These are phyloP conservation scores for Hortaea sp. DNA, from an alignment of 2,329 filamentous ascomycete species.

Conservation along the genomic window DNA sequence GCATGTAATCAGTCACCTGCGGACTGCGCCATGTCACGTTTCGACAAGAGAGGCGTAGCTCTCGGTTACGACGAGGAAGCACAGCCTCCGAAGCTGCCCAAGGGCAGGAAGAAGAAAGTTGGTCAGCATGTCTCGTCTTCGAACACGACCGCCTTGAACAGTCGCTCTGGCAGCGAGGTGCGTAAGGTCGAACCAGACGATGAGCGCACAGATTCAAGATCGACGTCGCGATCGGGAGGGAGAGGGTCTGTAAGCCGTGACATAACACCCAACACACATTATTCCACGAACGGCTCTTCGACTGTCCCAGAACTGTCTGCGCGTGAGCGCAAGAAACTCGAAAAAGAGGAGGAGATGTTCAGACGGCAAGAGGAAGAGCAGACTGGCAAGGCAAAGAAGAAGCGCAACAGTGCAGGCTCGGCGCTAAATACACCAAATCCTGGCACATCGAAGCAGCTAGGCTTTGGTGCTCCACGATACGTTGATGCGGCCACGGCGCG, in stretches of 20 bases:
- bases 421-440: constrained; percentile 41
- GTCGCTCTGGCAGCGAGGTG: constrained; percentile 50
- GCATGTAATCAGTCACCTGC: constrained; percentile 49
- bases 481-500: constrained; percentile 19
- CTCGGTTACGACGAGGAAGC: constrained; percentile 9
- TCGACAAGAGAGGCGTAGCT: constrained; percentile 21
- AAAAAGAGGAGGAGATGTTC: constrained; percentile 53
- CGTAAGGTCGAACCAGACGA: constrained; percentile 41
- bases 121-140: constrained; percentile 42
- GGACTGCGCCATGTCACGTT: constrained; percentile 24
- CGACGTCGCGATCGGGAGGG: constrained; percentile 47
- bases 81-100: constrained; percentile 25
- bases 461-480: constrained; percentile 18
- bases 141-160: constrained; percentile 45
- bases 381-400: constrained; percentile 39
- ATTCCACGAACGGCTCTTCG: constrained; percentile 35
- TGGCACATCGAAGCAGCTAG: constrained; percentile 33
- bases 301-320: constrained; percentile 46
- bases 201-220: constrained; percentile 48
- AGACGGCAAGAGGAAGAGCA: constrained; percentile 51
- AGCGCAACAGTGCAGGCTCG: constrained; percentile 46
- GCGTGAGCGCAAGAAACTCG: constrained; percentile 52
- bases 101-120: constrained; percentile 40
- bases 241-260: constrained; percentile 50
- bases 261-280: constrained; percentile 48